A percentile compares a stretch with the other conserved stretches of the same genome.
Conservation (phyloP, 768 basidiomycete genomes). For the Rubroboletus satanas region DNA sequence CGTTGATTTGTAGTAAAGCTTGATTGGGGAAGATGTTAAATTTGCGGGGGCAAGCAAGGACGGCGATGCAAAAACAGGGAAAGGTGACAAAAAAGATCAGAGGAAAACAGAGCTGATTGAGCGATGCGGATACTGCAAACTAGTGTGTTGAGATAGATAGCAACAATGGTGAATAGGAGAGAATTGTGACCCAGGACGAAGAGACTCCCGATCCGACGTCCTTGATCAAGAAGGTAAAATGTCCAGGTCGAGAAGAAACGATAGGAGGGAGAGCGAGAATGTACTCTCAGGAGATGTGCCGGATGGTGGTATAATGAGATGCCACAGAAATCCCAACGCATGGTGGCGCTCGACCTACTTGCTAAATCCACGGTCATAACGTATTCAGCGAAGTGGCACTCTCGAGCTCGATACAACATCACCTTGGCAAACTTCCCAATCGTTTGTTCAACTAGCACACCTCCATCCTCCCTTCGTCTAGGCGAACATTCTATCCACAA, state of each 20-base stretch:
- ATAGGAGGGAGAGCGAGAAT: slow-evolving; percentile 2
- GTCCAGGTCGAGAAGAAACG: slow-evolving; percentile 17
- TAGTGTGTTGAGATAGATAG: slow-evolving; percentile 26
- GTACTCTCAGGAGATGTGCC: slow-evolving; percentile 5
- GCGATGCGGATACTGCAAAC: slow-evolving; percentile 24
- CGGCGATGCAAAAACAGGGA: slow-evolving; percentile 21
- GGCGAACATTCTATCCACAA: slow-evolving; percentile 26
- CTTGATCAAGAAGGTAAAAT: slow-evolving; percentile 10
- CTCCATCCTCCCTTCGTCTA: slow-evolving; percentile 14
- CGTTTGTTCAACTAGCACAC: slow-evolving; percentile 14
- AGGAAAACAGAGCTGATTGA: slow-evolving; percentile 18
- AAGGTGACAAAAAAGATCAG: slow-evolving; percentile 22
- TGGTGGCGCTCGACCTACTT: slow-evolving; percentile 14
- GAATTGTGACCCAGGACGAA: slow-evolving; percentile 13
- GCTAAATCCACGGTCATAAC: slow-evolving; percentile 12
- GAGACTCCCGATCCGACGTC: slow-evolving; percentile 19
- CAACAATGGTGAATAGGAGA: slow-evolving; percentile 19
- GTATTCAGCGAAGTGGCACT: slow-evolving; percentile 18
- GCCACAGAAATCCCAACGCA: slow-evolving; percentile 14
- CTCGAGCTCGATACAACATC: slow-evolving; percentile 25
- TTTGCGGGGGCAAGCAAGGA: slow-evolving; percentile 23
- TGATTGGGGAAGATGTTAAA: slow-evolving; percentile 10
- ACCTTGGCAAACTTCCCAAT: slow-evolving; percentile 23
- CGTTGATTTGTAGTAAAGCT: slow-evolving; percentile 16
- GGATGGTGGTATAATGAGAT: slow-evolving; percentile 19